These are phyloP conservation scores for Metarhizium rileyi DNA, from an alignment of 2,329 filamentous ascomycete species.

Conservation along the genomic window DNA sequence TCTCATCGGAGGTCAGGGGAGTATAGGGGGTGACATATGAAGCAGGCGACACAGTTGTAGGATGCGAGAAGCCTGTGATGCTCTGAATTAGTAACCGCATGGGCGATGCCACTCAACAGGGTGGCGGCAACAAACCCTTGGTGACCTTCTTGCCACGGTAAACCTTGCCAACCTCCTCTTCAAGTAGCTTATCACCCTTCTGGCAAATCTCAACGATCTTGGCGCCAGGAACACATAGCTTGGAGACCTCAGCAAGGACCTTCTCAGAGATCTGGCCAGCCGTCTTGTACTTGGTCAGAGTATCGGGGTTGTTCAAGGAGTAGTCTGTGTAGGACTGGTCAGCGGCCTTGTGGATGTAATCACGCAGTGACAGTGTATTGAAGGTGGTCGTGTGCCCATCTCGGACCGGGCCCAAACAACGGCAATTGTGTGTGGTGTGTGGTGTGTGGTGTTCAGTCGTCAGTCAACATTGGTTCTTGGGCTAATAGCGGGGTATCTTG, in stretches of 20 bases:
- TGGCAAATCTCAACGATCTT: constrained; percentile 94
- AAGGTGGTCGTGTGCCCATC: neutral
- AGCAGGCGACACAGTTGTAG: constrained; percentile 88
- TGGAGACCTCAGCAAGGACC: constrained; percentile 76
- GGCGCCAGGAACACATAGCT: constrained; percentile 68
- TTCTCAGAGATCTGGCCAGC: constrained; percentile 92
- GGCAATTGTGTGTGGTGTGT: neutral
- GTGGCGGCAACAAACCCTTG: constrained; percentile 56
- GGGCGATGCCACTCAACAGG: neutral
- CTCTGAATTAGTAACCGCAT: constrained; percentile 4
- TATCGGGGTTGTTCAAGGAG: constrained; percentile 83
- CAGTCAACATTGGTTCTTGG: neutral
- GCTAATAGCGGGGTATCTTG: constrained; percentile 10
- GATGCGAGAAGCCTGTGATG: constrained; percentile 69
- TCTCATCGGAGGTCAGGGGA: constrained; percentile 74
- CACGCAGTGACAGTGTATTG: neutral
- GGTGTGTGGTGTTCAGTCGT: neutral
- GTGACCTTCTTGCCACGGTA: constrained; percentile 96
- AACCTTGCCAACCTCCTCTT: constrained; percentile 89
- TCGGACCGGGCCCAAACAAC: neutral
- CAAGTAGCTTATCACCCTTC: constrained; percentile 88
- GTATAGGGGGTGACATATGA: constrained; percentile 96
- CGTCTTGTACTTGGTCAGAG: constrained; percentile 98
- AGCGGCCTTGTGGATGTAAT: neutral
- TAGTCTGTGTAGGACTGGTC: constrained; percentile 50